Conservation (phyloP, 1,284 basidiomycete species). For the Wallemia ichthyophaga region DNA sequence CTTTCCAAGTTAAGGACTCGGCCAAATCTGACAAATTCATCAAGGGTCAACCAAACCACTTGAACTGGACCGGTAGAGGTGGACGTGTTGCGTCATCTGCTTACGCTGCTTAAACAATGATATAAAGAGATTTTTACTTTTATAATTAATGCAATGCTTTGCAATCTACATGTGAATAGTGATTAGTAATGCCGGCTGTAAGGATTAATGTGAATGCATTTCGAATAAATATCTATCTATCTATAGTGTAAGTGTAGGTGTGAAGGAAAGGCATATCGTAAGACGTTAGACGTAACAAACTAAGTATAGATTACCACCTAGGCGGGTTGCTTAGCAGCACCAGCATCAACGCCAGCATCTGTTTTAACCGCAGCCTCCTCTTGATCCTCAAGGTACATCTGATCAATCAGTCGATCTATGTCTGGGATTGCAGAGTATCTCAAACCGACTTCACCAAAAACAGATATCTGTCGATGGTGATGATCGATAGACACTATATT, state of each 20-base stretch:
- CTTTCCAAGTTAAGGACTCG: conserved; percentile 66
- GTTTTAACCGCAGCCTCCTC: neutral
- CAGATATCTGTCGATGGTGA: neutral
- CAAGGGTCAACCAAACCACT: conserved; percentile 52
- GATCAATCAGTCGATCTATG: neutral
- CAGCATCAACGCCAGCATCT: neutral
- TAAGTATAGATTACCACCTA: no score
- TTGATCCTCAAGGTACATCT: neutral
- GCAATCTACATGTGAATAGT: no score
- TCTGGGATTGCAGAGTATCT: neutral
- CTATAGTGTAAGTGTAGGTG: neutral
- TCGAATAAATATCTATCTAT: neutral
- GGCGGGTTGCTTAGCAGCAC: no score
- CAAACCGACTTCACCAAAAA: neutral
- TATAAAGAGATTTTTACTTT: neutral
- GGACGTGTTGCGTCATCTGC: conserved; percentile 73
- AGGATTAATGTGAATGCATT: neutral
- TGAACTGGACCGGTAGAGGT: conserved; percentile 40
- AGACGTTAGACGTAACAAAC: no score
- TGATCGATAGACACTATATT: neutral
- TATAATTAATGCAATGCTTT: neutral
- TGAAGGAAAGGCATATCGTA: no score
- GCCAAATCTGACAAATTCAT: conserved; percentile 57
- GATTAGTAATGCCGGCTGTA: no score
- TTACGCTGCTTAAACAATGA: conserved; percentile 42